These are phyloP conservation scores for Lasiosphaeris hirsuta DNA, from an alignment of 495 filamentous ascomycete species.

Conservation along the genomic window DNA sequence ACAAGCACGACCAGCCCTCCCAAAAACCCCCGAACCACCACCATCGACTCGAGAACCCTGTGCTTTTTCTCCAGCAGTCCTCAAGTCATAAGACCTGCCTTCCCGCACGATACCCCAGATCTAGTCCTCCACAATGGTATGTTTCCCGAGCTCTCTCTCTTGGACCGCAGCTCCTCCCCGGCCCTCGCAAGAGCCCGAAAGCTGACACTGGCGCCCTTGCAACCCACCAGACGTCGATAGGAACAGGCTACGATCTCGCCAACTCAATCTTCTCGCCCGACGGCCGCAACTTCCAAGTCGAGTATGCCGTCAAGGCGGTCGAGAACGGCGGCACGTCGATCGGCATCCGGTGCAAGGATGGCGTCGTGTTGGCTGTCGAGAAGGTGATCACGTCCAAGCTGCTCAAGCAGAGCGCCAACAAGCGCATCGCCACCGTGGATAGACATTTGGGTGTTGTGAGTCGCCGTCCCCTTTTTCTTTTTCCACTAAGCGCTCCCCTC, in stretches of 20 bases:
- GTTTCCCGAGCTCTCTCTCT: background rate
- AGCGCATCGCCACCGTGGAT: slow-evolving; percentile 92
- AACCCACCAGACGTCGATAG: slow-evolving; percentile 83
- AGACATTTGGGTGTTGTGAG: slow-evolving; percentile 89
- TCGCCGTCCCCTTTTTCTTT: slow-evolving; percentile 12
- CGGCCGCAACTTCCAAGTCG: slow-evolving; percentile 98
- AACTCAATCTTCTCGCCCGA: slow-evolving; percentile 99
- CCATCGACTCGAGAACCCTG: background rate
- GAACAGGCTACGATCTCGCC: slow-evolving; percentile 97
- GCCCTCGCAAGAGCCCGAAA: background rate
- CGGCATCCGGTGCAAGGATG: slow-evolving; percentile 95
- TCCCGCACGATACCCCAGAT: background rate
- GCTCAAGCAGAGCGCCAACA: slow-evolving; percentile 88
- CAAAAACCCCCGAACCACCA: slow-evolving; percentile 9
- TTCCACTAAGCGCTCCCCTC: background rate
- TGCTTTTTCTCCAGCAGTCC: background rate
- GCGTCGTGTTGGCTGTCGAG: slow-evolving; percentile 92
- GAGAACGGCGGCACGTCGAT: slow-evolving; percentile 97
- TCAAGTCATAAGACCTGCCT: background rate
- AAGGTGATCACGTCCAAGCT: slow-evolving; percentile 95
- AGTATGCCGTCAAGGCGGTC: slow-evolving; percentile 97
- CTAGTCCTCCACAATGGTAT: slow-evolving; percentile 10
- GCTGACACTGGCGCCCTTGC: slow-evolving; percentile 1
- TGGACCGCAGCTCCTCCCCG: background rate
- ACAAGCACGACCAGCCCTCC: slow-evolving; percentile 22